Evolutionary conservation across 2,329 filamentous ascomycete species (phyloP).

Genomic region (Alternaria sp.): DNA sequence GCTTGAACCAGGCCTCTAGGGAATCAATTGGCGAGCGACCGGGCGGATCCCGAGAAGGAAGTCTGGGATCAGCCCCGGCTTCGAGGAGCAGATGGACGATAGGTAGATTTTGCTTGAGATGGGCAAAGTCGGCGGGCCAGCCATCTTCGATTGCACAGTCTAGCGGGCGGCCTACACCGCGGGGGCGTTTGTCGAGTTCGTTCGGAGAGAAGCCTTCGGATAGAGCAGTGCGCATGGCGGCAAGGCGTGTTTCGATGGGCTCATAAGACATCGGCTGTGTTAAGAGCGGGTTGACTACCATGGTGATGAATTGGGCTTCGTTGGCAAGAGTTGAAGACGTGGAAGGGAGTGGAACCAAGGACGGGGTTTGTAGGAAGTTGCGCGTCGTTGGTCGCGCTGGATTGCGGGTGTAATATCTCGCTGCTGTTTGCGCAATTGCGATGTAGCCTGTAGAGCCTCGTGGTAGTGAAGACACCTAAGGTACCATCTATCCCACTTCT

Average conservation of each 20-base stretch:
- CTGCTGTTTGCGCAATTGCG: neutral
- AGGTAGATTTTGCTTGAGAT: neutral
- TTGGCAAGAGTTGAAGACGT: neutral
- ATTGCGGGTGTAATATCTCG: neutral
- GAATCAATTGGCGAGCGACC: neutral
- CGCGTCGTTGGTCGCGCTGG: neutral
- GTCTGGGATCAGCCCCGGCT: neutral
- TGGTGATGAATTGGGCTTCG: neutral
- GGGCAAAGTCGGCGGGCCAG: neutral
- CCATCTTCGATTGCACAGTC: neutral
- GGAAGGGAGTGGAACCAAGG: neutral
- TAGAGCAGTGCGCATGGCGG: neutral
- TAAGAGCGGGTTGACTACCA: neutral
- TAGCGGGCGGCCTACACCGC: neutral
- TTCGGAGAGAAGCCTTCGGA: neutral
- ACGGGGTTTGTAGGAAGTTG: neutral
- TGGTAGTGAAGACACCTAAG: neutral
- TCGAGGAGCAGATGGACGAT: neutral
- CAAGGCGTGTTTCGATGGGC: neutral
- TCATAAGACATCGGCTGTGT: neutral
- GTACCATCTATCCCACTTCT: neutral
- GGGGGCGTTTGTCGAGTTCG: neutral
- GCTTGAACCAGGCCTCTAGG: neutral
- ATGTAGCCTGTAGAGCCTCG: neutral
- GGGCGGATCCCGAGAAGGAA: neutral